Evolutionary conservation across 2,329 filamentous ascomycete genomes (phyloP), one percentile per base, ranked within the genome.

Genomic region (Pestalotiopsis sp.): DNA sequence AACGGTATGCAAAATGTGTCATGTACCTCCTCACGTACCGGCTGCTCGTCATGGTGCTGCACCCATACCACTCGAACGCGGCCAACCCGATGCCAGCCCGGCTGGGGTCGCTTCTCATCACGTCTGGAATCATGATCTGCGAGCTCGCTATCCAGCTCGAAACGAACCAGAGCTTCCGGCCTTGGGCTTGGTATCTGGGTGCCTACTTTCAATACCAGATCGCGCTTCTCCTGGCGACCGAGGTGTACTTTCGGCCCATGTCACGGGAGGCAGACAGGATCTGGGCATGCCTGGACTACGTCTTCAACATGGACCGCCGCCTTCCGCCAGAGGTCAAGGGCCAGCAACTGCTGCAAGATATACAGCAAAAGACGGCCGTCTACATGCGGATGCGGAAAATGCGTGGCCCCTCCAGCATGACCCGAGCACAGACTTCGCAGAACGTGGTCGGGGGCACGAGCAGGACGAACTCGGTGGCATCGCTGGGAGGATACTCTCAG

Each of bases 151-250:
- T 84, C 62, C 80, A 82, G 69, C 80, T 86, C 4, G 84, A 85
- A 69, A 84, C 79, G 4, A 80, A 81, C 67, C 76, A 75, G 0
- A 69, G 75, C 4, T 85, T 93, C 49, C 78, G 80, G 1, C 80
- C 80, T 1, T 94, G 91, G 91, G 79, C 83, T 1, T 94, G 92
- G 92, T 94, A 93, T 72, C 75, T 82, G 13, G 91, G 91, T 4
- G 91, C 92, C 5, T 87, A 92, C 71, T 90, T 92, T 70, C 92
- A 93, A 76, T 93, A 91, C 76, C 92, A 94, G 74, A 85, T 87
- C 4, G 90, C 91, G 0, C 83, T 94, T 39, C 83, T 94, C 1
- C 81, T 95, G 25, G 83, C 93, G 6, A 86, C 88, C 25, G 91
- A 94, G 75, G 80, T 93, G 3, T 91, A 89, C 75, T 85, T 86